Conservation (phyloP, 2,329 filamentous ascomycete genomes). For the Ophiostoma australiae region DNA sequence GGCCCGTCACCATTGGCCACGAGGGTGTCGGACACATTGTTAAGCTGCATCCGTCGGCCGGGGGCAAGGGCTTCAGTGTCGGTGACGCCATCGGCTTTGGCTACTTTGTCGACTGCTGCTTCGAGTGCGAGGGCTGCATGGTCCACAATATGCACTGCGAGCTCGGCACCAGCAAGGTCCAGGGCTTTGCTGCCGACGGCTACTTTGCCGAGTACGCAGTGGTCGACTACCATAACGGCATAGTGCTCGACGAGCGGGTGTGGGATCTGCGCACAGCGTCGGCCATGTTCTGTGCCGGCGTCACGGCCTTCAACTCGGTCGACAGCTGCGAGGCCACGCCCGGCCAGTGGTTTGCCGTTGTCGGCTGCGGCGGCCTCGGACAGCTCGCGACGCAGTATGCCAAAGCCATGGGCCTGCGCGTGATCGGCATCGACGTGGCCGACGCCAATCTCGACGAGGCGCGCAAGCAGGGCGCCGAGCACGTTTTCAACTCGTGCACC, state of each 20-base stretch:
- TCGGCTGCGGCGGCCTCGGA: conserved; percentile 42
- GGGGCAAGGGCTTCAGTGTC: conserved; percentile 38
- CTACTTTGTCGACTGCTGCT: conserved; percentile 43
- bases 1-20: conserved; percentile 37
- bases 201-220: conserved; percentile 46
- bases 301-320: conserved; percentile 41
- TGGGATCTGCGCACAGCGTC: conserved; percentile 36
- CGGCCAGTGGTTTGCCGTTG: conserved; percentile 40
- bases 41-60: conserved; percentile 35
- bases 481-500: conserved; percentile 41
- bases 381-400: conserved; percentile 44
- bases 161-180: conserved; percentile 37
- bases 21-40: conserved; percentile 44
- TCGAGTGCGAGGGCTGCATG: conserved; percentile 44
- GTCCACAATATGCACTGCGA: conserved; percentile 41
- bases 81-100: conserved; percentile 45
- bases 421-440: conserved; percentile 42
- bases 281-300: conserved; percentile 46
- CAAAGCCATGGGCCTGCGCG: conserved; percentile 42
- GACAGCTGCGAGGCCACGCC: conserved; percentile 34
- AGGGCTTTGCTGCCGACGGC: conserved; percentile 42
- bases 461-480: conserved; percentile 39
- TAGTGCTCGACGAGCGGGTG: conserved; percentile 37
- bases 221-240: conserved; percentile 43
- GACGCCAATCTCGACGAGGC: conserved; percentile 39